Conservation (phyloP, 192 early-diverging fungal genomes). For the Dimargaris verticillata region DNA sequence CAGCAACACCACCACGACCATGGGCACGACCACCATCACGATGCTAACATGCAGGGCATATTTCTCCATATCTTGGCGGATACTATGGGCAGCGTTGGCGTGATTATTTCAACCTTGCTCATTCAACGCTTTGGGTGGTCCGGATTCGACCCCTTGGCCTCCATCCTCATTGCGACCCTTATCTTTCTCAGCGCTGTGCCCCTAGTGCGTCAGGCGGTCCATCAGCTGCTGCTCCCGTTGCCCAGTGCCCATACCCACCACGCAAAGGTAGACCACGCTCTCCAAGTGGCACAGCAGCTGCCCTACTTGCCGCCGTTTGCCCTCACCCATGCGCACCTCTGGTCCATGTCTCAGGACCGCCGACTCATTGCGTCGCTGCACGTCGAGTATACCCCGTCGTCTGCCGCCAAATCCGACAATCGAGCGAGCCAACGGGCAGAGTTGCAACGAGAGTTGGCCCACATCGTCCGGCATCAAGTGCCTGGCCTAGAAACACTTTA, state of each 20-base stretch:
- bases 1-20: conserved; percentile 21
- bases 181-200: conserved; percentile 78
- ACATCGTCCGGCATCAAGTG: too few species aligned
- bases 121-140: conserved; percentile 86
- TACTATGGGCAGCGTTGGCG: conserved; percentile 87
- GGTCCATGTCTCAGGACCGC: too few species aligned
- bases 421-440: too few species aligned
- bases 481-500: too few species aligned
- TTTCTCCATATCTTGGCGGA: conserved; percentile 91
- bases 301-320: background rate
- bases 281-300: background rate
- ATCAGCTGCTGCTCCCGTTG: conserved; percentile 23
- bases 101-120: conserved; percentile 82
- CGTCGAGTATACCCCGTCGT: too few species aligned
- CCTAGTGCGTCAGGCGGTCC: conserved; percentile 54
- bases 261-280: background rate
- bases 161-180: conserved; percentile 74
- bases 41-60: conserved; percentile 84
- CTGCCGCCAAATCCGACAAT: too few species aligned
- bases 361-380: too few species aligned
- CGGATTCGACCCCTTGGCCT: conserved; percentile 87
- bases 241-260: background rate
- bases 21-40: conserved; percentile 21
- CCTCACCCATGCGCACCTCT: background rate
- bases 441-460: too few species aligned